phyloP scores from a whole-genome alignment of 495 filamentous ascomycete genomes.

The Neurospora tetrasperma region DNA sequence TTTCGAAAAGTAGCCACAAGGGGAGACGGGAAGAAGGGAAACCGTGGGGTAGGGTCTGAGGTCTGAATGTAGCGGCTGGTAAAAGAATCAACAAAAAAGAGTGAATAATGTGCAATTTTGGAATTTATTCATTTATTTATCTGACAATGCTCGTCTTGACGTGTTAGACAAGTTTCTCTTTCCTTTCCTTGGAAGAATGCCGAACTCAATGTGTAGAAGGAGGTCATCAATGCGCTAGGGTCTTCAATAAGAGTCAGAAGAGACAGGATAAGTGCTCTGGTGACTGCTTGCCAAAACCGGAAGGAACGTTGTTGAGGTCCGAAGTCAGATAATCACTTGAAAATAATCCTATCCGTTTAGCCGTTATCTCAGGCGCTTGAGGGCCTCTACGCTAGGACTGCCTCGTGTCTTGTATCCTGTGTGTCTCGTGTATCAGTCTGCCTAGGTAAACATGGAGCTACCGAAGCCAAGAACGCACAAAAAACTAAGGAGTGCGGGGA shows the following conservation, averaged over 20 bases:
- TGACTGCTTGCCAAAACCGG: neutral
- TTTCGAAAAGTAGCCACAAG: neutral
- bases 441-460: neutral
- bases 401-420: neutral
- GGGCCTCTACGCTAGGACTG: neutral
- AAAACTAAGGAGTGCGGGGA: neutral
- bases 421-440: neutral
- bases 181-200: too few relatives aligned
- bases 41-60: neutral
- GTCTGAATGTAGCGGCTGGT: neutral
- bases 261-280: neutral
- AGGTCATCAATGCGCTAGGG: neutral
- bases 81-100: too few relatives aligned
- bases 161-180: too few relatives aligned
- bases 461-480: neutral
- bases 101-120: too few relatives aligned
- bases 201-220: too few relatives aligned
- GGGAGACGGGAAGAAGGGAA: neutral
- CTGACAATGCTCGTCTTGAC: neutral
- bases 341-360: neutral
- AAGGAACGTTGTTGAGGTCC: neutral
- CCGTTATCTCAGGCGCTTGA: neutral
- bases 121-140: too few relatives aligned
- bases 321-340: neutral
- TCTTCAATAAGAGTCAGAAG: neutral